phyloP scores from a whole-genome alignment of 768 basidiomycete genomes.

The Mycena galopus region DNA sequence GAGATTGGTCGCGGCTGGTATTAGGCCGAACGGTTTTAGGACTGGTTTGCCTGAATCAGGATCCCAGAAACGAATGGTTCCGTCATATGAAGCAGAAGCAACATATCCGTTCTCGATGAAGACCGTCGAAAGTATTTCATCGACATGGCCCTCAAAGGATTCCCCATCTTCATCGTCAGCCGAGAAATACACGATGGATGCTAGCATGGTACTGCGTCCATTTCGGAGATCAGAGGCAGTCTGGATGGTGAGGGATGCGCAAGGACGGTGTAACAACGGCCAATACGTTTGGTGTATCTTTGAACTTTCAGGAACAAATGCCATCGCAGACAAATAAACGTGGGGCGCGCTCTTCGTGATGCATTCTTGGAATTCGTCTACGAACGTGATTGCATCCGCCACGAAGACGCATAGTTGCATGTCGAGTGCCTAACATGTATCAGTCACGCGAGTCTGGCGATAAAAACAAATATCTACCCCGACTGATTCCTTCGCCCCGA shows the following conservation, averaged over 20 bases:
- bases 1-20: not conserved
- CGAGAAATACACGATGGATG: not conserved
- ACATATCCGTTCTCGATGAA: conserved; percentile 15
- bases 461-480: not conserved
- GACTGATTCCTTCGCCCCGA: not conserved
- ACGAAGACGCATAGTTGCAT: not conserved
- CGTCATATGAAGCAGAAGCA: conserved; percentile 26
- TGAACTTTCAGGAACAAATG: conserved; percentile 12
- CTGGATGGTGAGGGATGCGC: conserved; percentile 6
- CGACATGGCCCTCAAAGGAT: conserved; percentile 25
- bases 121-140: conserved; percentile 2
- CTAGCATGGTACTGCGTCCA: not conserved
- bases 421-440: not conserved
- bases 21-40: conserved; percentile 1
- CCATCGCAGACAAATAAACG: conserved; percentile 30
- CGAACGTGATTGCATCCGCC: conserved; percentile 18
- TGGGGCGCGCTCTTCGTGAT: conserved; percentile 34
- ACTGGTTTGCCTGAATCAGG: conserved; percentile 3
- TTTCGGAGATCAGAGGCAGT: conserved; percentile 10
- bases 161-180: not conserved
- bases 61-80: conserved; percentile 31
- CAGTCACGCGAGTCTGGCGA: not conserved
- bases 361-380: conserved; percentile 23
- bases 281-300: conserved; percentile 21
- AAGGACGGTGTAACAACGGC: not conserved